Conservation (phyloP, 306 rosid genomes). For the Glycine latifolia region DNA sequence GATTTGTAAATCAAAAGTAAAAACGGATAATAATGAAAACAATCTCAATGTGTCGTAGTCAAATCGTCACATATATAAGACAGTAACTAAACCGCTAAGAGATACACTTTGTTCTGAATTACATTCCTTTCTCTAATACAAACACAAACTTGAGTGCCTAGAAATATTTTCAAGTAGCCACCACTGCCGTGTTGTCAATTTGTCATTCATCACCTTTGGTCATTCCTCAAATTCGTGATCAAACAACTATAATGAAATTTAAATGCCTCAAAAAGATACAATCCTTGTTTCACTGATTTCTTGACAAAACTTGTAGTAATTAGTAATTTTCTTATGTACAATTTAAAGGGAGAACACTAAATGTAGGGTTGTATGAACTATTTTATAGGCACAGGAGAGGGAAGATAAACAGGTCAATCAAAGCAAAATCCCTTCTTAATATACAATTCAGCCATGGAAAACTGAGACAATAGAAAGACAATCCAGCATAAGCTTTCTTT, state of each 20-base stretch:
- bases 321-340: conserved; percentile 36
- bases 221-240: neutral
- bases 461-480: conserved; percentile 22
- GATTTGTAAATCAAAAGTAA: too few species aligned
- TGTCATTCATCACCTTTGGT: neutral
- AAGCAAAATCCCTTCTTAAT: conserved; percentile 39
- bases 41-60: neutral
- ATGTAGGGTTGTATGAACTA: neutral
- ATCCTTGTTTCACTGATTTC: conserved; percentile 18
- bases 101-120: too few species aligned
- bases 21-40: too few species aligned
- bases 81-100: too few species aligned
- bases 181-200: too few species aligned
- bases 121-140: too few species aligned
- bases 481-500: conserved; percentile 25
- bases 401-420: neutral
- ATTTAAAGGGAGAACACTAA: conserved; percentile 5
- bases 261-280: neutral
- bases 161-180: too few species aligned
- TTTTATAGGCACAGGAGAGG: neutral
- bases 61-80: neutral
- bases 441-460: conserved; percentile 37
- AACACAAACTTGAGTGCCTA: too few species aligned
- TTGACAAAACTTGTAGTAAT: conserved; percentile 17
- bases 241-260: neutral